phyloP scores from a whole-genome alignment of 1,284 basidiomycete species.

The Ceratobasidium sp. region DNA sequence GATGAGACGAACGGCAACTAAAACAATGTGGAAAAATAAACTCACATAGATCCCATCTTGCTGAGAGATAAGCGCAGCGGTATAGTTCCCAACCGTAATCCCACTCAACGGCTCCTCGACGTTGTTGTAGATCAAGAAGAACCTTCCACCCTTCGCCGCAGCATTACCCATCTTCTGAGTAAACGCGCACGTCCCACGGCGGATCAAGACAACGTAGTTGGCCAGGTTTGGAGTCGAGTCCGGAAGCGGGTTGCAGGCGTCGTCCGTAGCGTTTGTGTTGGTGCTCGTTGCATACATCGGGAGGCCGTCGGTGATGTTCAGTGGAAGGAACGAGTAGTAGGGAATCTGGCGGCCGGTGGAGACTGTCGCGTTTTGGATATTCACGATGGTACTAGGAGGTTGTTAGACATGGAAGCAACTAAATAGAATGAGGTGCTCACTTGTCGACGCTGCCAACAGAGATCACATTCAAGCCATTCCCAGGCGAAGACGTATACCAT shows the following conservation, averaged over 20 bases:
- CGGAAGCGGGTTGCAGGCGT: constrained; percentile 72
- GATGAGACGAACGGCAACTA: too few relatives aligned
- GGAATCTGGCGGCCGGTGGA: constrained; percentile 28
- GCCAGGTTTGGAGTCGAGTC: constrained; percentile 70
- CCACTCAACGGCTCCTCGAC: constrained; percentile 28
- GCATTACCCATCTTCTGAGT: constrained; percentile 66
- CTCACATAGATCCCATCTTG: constrained; percentile 56
- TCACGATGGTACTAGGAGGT: constrained; percentile 6
- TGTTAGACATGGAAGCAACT: too few relatives aligned
- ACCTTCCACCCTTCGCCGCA: constrained; percentile 66
- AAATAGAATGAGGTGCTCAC: too few relatives aligned
- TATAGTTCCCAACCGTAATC: constrained; percentile 43
- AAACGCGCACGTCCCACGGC: constrained; percentile 68
- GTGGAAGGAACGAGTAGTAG: background rate
- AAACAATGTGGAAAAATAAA: too few relatives aligned
- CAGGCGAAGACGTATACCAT: constrained; percentile 48
- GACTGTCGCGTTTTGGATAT: constrained; percentile 44
- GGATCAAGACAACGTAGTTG: constrained; percentile 64
- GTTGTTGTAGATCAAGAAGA: constrained; percentile 65
- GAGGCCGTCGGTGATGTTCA: constrained; percentile 9
- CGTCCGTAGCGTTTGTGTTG: constrained; percentile 58
- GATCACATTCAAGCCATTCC: constrained; percentile 46
- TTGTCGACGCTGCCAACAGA: constrained; percentile 49
- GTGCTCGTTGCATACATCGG: constrained; percentile 54
- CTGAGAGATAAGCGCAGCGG: constrained; percentile 47